These are phyloP conservation scores for Ophiostoma montium DNA, from an alignment of 2,329 filamentous ascomycete species.

Conservation along the genomic window DNA sequence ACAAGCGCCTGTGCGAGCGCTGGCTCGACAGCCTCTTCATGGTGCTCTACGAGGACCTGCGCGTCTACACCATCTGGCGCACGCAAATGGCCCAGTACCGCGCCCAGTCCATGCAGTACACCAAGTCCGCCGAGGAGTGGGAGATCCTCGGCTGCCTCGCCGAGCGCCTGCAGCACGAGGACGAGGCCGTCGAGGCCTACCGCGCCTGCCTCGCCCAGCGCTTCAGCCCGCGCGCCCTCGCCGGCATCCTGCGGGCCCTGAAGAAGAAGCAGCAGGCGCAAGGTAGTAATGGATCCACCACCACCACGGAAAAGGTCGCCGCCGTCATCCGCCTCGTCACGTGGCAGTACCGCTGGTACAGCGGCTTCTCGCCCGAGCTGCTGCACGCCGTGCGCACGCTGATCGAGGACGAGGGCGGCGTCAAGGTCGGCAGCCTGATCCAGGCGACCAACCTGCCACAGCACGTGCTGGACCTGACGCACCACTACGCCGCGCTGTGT, in stretches of 20 bases:
- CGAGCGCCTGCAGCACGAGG: conserved; percentile 78
- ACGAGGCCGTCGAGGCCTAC: conserved; percentile 89
- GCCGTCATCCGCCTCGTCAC: conserved; percentile 85
- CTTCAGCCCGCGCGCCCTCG: conserved; percentile 86
- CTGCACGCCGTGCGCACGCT: conserved; percentile 78
- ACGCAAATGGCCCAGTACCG: conserved; percentile 95
- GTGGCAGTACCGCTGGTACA: conserved; percentile 99
- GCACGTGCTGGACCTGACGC: conserved; percentile 82
- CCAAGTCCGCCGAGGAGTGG: conserved; percentile 95
- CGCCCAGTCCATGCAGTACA: conserved; percentile 86
- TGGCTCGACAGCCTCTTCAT: conserved; percentile 99
- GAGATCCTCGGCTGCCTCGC: conserved; percentile 91
- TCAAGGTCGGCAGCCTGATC: conserved; percentile 94
- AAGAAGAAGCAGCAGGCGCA: conserved; percentile 31
- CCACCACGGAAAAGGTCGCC: conserved; percentile 67
- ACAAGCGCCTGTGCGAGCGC: conserved; percentile 91
- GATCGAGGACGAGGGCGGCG: conserved; percentile 93
- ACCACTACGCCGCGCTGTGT: conserved; percentile 90
- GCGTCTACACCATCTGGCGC: conserved; percentile 98
- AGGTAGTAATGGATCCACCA: too few species aligned
- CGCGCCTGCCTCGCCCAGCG: conserved; percentile 72
- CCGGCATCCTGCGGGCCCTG: conserved; percentile 67
- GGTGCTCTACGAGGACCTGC: conserved; percentile 94
- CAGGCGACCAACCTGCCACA: conserved; percentile 91
- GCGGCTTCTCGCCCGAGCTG: conserved; percentile 89